Conservation (phyloP, 2,329 filamentous ascomycete species). For the Alternaria triticimaculans region DNA sequence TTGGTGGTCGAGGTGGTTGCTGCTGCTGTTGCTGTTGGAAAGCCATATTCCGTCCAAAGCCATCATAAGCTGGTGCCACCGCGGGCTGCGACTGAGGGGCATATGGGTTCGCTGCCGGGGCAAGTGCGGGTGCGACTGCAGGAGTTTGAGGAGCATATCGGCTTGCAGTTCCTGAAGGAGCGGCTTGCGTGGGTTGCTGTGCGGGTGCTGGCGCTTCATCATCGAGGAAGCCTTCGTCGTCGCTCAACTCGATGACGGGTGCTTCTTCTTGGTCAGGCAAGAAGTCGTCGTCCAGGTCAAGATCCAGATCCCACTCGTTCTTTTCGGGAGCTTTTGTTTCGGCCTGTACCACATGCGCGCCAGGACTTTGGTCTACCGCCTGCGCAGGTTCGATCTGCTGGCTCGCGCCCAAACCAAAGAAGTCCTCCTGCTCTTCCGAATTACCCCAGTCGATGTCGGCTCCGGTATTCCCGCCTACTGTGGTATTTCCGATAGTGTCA, state of each 20-base stretch:
- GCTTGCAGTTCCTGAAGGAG: slow-evolving; percentile 23
- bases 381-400: slow-evolving; percentile 26
- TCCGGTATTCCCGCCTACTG: slow-evolving; percentile 37
- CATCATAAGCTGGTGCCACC: slow-evolving; percentile 37
- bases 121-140: slow-evolving; percentile 30
- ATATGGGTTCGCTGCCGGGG: slow-evolving; percentile 53
- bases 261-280: slow-evolving; percentile 62
- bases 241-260: slow-evolving; percentile 73
- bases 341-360: slow-evolving; percentile 26
- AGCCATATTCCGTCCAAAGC: slow-evolving; percentile 37
- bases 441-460: slow-evolving; percentile 46
- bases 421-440: slow-evolving; percentile 43
- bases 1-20: slow-evolving; percentile 56
- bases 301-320: slow-evolving; percentile 81
- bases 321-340: slow-evolving; percentile 58
- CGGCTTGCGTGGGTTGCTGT: slow-evolving; percentile 20
- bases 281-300: slow-evolving; percentile 79
- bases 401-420: slow-evolving; percentile 25
- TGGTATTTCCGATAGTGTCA: slow-evolving; percentile 38
- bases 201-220: slow-evolving; percentile 60
- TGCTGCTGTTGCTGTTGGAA: slow-evolving; percentile 41
- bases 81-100: slow-evolving; percentile 57
- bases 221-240: slow-evolving; percentile 84
- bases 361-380: slow-evolving; percentile 22
- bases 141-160: slow-evolving; percentile 47